A percentile compares a stretch with the other conserved stretches of the same genome.
Evolutionary conservation across 2,329 filamentous ascomycete species (phyloP).

Genomic region (Beauveria sp.): DNA sequence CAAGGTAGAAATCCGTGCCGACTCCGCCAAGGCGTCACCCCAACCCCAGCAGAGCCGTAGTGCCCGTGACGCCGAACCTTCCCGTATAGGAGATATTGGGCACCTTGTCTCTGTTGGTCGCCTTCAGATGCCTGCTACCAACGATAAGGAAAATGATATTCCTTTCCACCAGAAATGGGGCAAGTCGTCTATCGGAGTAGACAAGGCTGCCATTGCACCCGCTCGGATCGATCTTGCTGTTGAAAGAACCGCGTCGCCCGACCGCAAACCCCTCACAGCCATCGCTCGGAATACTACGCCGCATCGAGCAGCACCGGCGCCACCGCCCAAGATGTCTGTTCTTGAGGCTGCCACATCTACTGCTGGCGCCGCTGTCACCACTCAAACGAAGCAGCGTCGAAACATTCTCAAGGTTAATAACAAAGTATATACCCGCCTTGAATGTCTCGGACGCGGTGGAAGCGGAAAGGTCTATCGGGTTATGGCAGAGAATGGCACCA

Average conservation of each 20-base stretch:
- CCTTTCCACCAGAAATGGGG: constrained; percentile 59
- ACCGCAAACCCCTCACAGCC: constrained; percentile 46
- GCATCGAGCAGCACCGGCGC: constrained; percentile 66
- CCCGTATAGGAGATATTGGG: constrained; percentile 10
- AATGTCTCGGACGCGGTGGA: constrained; percentile 85
- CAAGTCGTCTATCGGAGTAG: constrained; percentile 46
- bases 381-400: constrained; percentile 66
- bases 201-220: constrained; percentile 49
- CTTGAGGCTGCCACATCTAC: constrained; percentile 83
- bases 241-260: constrained; percentile 39
- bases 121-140: constrained; percentile 50
- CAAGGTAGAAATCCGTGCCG: constrained; percentile 27
- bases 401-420: constrained; percentile 85
- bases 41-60: constrained; percentile 1
- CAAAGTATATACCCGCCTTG: constrained; percentile 81
- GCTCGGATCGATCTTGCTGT: constrained; percentile 36
- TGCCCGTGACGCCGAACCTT: constrained; percentile 12
- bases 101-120: constrained; percentile 24
- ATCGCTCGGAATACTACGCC: constrained; percentile 59
- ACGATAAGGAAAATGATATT: constrained; percentile 81
- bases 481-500: constrained; percentile 92
- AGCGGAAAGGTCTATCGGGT: constrained; percentile 94
- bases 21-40: constrained; percentile 25
- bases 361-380: constrained; percentile 70
- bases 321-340: constrained; percentile 93